Evolutionary conservation across 2,329 filamentous ascomycete genomes (phyloP).

Genomic region (Didymella segeticola): DNA sequence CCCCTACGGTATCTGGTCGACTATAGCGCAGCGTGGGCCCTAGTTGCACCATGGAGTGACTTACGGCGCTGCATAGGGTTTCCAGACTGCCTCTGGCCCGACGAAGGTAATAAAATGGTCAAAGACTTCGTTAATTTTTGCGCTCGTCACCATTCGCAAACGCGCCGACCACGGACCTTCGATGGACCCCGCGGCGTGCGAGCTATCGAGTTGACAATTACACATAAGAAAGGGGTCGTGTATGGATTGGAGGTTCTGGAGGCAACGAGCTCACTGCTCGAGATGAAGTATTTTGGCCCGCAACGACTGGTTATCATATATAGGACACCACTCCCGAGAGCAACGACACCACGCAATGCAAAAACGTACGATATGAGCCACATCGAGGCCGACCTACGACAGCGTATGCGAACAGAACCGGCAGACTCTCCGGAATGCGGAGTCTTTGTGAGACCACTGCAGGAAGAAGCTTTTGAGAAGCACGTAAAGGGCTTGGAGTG

Average conservation of each 20-base stretch:
- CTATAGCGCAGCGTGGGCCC: conserved; percentile 18
- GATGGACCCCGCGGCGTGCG: conserved; percentile 1
- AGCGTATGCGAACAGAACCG: too few species aligned
- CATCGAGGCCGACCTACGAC: too few species aligned
- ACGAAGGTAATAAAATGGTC: background rate
- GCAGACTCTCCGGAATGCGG: too few species aligned
- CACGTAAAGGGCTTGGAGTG: too few species aligned
- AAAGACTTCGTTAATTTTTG: background rate
- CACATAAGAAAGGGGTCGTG: conserved; percentile 1
- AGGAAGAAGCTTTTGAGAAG: too few species aligned
- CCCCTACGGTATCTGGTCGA: conserved; percentile 22
- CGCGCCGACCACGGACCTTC: background rate
- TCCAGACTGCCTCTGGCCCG: background rate
- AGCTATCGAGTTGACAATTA: conserved; percentile 17
- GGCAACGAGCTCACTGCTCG: background rate
- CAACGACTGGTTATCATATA: conserved; percentile 15
- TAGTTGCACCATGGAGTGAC: background rate
- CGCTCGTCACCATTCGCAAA: background rate
- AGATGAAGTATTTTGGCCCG: background rate
- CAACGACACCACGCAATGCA: too few species aligned
- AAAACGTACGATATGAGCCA: too few species aligned
- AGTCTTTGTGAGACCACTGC: too few species aligned
- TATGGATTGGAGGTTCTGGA: conserved; percentile 1
- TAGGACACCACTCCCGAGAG: conserved; percentile 8
- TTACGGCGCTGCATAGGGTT: conserved; percentile 15